phyloP scores from a whole-genome alignment of 2,329 filamentous ascomycete species.

The Ophiostoma perfectum region DNA sequence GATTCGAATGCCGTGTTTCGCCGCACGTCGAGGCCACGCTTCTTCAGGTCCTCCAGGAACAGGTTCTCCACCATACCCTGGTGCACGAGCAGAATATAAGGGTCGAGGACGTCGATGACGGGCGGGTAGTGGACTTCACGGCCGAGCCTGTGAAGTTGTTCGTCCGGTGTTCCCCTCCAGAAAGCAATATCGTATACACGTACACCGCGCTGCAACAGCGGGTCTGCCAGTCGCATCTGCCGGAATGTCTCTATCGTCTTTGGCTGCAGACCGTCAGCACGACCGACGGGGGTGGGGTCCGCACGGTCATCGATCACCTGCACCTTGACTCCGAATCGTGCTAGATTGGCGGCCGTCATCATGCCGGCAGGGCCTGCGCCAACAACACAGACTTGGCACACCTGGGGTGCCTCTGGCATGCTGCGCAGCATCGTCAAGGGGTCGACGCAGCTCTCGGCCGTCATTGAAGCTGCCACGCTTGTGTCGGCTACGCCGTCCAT shows the following conservation, averaged over 20 bases:
- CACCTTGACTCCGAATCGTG: constrained; percentile 49
- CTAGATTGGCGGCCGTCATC: constrained; percentile 43
- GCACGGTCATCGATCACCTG: constrained; percentile 21
- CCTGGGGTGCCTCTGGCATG: constrained; percentile 26
- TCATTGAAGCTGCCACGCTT: constrained; percentile 31
- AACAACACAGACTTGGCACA: constrained; percentile 42
- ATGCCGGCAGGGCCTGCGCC: constrained; percentile 53
- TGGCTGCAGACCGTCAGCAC: constrained; percentile 68
- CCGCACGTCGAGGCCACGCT: constrained; percentile 57
- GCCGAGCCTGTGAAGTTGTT: constrained; percentile 40
- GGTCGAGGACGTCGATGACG: constrained; percentile 46
- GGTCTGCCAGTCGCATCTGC: constrained; percentile 67
- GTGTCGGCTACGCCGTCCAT: constrained; percentile 31
- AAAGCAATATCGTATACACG: constrained; percentile 70
- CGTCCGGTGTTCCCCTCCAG: constrained; percentile 58
- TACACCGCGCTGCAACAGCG: constrained; percentile 60
- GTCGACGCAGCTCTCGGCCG: constrained; percentile 37
- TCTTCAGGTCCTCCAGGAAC: constrained; percentile 62
- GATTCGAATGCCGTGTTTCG: constrained; percentile 60
- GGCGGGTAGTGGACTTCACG: constrained; percentile 59
- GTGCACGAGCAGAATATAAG: constrained; percentile 57
- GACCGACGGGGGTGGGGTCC: constrained; percentile 38
- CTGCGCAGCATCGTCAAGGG: constrained; percentile 46
- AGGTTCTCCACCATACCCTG: constrained; percentile 71
- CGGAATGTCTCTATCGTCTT: constrained; percentile 74